Conservation (phyloP, 768 basidiomycete genomes). For the Albatrellus ellisii region DNA sequence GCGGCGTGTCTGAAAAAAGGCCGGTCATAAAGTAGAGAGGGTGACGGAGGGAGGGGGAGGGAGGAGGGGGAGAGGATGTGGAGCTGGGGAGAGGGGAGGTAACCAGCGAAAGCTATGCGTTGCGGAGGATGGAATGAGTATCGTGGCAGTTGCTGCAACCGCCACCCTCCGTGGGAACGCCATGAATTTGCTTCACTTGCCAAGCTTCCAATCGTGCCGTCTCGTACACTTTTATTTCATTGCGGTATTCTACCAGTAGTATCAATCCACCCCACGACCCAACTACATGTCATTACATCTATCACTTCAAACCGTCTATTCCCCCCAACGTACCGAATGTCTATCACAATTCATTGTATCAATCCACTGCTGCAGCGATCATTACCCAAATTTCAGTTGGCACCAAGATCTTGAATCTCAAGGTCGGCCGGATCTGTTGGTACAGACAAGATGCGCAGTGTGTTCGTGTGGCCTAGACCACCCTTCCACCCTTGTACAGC, state of each 20-base stretch:
- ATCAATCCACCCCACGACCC: background rate
- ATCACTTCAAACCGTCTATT: background rate
- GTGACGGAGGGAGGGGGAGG: background rate
- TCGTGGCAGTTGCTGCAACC: background rate
- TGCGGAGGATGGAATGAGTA: background rate
- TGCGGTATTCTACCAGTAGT: background rate
- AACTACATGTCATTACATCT: background rate
- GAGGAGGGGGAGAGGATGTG: background rate
- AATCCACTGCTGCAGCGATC: constrained; percentile 5
- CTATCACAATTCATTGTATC: background rate
- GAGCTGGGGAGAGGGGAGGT: background rate
- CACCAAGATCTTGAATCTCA: constrained; percentile 49
- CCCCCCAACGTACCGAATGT: background rate
- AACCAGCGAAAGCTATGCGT: background rate
- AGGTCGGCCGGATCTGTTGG: constrained; percentile 74
- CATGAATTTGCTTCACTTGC: background rate
- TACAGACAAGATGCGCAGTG: constrained; percentile 70
- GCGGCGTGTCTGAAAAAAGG: constrained; percentile 33
- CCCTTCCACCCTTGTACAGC: constrained; percentile 99
- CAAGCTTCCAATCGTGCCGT: background rate
- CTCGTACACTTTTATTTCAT: background rate
- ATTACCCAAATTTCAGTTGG: background rate
- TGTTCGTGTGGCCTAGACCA: constrained; percentile 92
- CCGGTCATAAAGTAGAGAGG: constrained; percentile 15
- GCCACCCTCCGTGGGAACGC: background rate